These are phyloP conservation scores for Microglena sp. DNA, from an alignment of 139 green algal species.

Conservation along the genomic window DNA sequence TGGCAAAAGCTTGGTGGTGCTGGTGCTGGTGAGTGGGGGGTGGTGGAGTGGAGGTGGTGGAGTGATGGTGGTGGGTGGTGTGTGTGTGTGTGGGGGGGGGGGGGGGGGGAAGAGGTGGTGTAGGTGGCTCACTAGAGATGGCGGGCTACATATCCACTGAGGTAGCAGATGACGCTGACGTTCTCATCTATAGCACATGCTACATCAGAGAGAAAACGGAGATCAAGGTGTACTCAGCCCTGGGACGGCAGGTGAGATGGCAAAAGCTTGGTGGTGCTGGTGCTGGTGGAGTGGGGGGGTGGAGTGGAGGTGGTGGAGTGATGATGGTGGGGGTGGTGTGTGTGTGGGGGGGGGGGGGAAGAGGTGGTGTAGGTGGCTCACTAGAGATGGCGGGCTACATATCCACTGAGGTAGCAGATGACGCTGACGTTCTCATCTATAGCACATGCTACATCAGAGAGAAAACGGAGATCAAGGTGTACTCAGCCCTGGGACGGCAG, in stretches of 20 bases:
- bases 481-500: constrained; percentile 8
- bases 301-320: background rate
- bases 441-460: constrained; percentile 97
- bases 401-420: constrained; percentile 53
- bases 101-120: too few species aligned
- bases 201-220: constrained; percentile 90
- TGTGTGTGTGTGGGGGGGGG: too few species aligned
- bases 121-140: constrained; percentile 75
- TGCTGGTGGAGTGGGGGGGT: too few species aligned
- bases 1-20: too few species aligned
- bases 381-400: constrained; percentile 81
- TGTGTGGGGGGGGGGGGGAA: too few species aligned
- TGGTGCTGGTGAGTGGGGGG: too few species aligned
- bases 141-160: constrained; percentile 71
- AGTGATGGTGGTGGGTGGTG: background rate
- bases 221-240: constrained; percentile 6
- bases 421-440: constrained; percentile 92
- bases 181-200: constrained; percentile 98
- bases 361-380: constrained; percentile 75
- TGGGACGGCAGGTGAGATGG: constrained; percentile 4
- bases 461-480: constrained; percentile 89
- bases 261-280: too few species aligned
- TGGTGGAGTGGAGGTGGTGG: too few species aligned
- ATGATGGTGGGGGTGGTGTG: background rate
- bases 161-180: constrained; percentile 70